Percentiles rank a stretch among this genome's conserved stretches.
Conservation (phyloP, 1,284 basidiomycete species). For the Rugosomyces carneus region DNA sequence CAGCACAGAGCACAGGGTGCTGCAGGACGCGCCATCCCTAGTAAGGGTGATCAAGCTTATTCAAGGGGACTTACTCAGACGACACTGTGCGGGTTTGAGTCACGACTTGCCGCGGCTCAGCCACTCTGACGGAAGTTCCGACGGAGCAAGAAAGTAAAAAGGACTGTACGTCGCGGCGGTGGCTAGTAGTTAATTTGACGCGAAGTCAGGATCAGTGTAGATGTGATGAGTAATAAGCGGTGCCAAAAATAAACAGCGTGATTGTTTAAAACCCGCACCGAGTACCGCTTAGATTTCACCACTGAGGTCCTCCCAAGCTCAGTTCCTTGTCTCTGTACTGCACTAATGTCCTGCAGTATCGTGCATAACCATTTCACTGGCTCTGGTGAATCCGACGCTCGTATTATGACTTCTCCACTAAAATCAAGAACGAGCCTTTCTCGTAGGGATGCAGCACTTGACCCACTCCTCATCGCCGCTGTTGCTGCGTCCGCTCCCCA, state of each 20-base stretch:
- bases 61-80: too few relatives aligned
- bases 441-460: conserved; percentile 60
- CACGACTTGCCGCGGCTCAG: too few relatives aligned
- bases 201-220: too few relatives aligned
- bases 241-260: background rate
- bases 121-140: too few relatives aligned
- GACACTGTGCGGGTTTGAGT: too few relatives aligned
- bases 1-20: too few relatives aligned
- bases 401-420: conserved; percentile 44
- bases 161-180: too few relatives aligned
- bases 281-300: background rate
- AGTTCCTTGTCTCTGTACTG: conserved; percentile 3
- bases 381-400: conserved; percentile 31
- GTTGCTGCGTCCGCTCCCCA: conserved; percentile 65
- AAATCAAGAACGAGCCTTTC: conserved; percentile 34
- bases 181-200: too few relatives aligned
- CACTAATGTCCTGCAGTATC: conserved; percentile 21
- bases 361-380: conserved; percentile 12
- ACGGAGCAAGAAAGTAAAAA: too few relatives aligned
- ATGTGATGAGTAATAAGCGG: background rate
- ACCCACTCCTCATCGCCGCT: conserved; percentile 68
- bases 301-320: conserved; percentile 5
- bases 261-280: conserved; percentile 10
- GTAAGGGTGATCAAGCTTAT: too few relatives aligned
- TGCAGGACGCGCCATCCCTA: too few relatives aligned